Evolutionary conservation across 345 rosid genomes (phyloP), one percentile per base, ranked within the genome.

Genomic region (Cardiospermum halicacabum): DNA sequence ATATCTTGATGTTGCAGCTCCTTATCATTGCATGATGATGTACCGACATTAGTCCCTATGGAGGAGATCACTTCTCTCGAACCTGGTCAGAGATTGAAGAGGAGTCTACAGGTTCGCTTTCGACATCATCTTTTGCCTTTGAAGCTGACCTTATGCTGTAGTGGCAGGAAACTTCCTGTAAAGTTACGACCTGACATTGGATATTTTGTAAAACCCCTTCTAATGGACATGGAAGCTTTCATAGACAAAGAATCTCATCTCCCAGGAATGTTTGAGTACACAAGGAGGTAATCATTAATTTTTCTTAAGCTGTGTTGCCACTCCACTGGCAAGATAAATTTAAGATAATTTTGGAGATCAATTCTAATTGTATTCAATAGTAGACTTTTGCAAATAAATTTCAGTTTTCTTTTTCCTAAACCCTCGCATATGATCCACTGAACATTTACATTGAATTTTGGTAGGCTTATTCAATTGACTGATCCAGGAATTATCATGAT

Each of bases 101-200:
- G 88, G 66, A 86, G 60, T 68, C 77, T 93, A 60, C 85, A 90
- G 54, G 98, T 90, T 77, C 81, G 73, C 56, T 93, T 93, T 78
- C 97, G 76, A 70, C 98, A 93, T 78, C 98, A 90, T 75, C 77
- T 90, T 37, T 75, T 93, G 82, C 96, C 99, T 66, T 69, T 84
- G 80, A 93, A 78, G 80, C 75, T 93, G 69, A 69, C 74, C 53
- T 76, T 93, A 55, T 70, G 72, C 61, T 80, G 73, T 51, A 71
- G 79, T 72, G 88, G 72, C 54, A 86, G 79, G 79, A 85, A 74
- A 72, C 71, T 81, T 72, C 85, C 87, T 12, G 88, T 87, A 72
- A 91, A 91, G 85, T 74, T 91, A 80, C 78, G 89, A 62, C 99
- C 99, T 59, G 95, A 94, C 74, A 88, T 94, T 49, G 99, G 99